Evolutionary conservation across 148 eudicot genomes (phyloP).

Genomic region (Beta vulgaris): DNA sequence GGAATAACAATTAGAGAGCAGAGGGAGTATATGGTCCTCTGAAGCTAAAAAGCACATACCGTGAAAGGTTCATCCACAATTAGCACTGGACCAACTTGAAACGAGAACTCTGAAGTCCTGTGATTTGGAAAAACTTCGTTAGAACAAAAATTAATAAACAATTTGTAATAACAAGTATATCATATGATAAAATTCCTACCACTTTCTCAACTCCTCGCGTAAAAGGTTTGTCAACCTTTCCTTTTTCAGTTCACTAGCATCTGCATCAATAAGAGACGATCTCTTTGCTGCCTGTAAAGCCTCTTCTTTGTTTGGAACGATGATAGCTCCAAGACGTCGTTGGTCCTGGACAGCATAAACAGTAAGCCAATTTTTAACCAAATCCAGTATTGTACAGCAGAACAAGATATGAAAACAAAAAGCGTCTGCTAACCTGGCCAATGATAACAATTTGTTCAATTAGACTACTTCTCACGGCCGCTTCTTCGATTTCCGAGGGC

Average conservation of each 20-base stretch:
- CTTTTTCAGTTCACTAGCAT: constrained; percentile 48
- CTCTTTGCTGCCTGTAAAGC: constrained; percentile 49
- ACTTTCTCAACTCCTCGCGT: constrained; percentile 54
- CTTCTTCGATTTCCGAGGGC: constrained; percentile 89
- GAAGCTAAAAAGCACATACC: constrained; percentile 34
- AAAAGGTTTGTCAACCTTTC: constrained; percentile 50
- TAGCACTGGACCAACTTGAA: constrained; percentile 77
- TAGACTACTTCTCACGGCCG: constrained; percentile 80
- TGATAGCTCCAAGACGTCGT: constrained; percentile 88
- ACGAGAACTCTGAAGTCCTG: constrained; percentile 82
- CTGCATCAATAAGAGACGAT: constrained; percentile 38
- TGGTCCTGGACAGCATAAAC: constrained; percentile 45
- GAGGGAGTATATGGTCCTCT: background rate
- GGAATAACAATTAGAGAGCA: too few species aligned
- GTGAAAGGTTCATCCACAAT: constrained; percentile 85
- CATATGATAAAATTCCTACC: constrained; percentile 41
- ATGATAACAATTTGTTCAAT: constrained; percentile 82
- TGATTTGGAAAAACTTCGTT: constrained; percentile 8
- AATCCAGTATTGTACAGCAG: background rate
- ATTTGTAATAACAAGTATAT: background rate
- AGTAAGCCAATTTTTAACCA: background rate
- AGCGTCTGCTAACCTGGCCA: constrained; percentile 78
- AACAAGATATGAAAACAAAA: background rate
- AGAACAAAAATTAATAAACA: background rate
- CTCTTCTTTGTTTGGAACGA: constrained; percentile 90